These are phyloP conservation scores for Trichoderma orchidacearum DNA, from an alignment of 495 filamentous ascomycete genomes.

Conservation along the genomic window DNA sequence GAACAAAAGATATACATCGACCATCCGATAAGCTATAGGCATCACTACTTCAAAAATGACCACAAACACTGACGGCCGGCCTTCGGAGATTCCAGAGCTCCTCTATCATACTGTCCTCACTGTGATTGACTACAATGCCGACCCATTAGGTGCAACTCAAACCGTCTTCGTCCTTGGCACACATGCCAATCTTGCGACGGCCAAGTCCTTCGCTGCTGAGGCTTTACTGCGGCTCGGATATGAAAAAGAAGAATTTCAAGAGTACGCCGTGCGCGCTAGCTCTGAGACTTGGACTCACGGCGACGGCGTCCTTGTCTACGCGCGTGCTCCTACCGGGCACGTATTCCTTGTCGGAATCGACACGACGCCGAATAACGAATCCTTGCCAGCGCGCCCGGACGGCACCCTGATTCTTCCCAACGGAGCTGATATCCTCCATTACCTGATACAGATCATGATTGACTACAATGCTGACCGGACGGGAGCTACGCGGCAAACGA, in stretches of 20 bases:
- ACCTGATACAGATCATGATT: slow-evolving; percentile 26
- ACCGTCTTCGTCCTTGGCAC: slow-evolving; percentile 21
- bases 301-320: slow-evolving; percentile 21
- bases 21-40: no score
- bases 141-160: background rate
- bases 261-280: slow-evolving; percentile 8
- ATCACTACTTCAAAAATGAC: no score
- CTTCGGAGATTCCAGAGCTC: background rate
- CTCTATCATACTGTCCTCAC: background rate
- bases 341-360: slow-evolving; percentile 23
- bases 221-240: slow-evolving; percentile 19
- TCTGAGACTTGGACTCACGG: slow-evolving; percentile 19
- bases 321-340: slow-evolving; percentile 15
- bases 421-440: slow-evolving; percentile 18
- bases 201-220: slow-evolving; percentile 16
- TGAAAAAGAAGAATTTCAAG: slow-evolving; percentile 19
- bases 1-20: no score
- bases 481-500: slow-evolving; percentile 16
- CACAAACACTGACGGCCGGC: no score
- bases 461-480: slow-evolving; percentile 22
- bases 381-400: slow-evolving; percentile 9
- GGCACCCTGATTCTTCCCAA: slow-evolving; percentile 12
- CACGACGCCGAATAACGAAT: slow-evolving; percentile 20
- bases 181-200: slow-evolving; percentile 17
- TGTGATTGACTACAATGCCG: background rate